phyloP scores from a whole-genome alignment of 2,329 filamentous ascomycete species.

The Coniosporium tulheliwenetii region DNA sequence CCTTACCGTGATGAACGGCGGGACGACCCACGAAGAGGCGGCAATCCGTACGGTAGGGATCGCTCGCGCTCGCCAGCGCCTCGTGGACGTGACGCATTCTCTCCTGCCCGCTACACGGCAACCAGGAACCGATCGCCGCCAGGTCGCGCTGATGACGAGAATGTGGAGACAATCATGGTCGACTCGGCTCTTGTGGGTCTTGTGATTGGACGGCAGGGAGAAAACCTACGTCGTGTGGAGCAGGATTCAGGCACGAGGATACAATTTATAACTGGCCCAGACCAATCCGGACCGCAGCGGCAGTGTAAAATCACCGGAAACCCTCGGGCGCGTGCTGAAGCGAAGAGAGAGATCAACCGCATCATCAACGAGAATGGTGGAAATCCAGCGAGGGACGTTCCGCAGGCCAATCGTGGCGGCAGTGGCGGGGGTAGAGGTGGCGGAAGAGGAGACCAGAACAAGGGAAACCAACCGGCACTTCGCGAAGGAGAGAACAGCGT shows the following conservation, averaged over 20 bases:
- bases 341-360: constrained; percentile 68
- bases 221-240: constrained; percentile 77
- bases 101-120: constrained; percentile 36
- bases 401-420: constrained; percentile 1
- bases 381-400: constrained; percentile 13
- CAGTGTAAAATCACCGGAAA: constrained; percentile 77
- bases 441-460: constrained; percentile 5
- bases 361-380: constrained; percentile 79
- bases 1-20: constrained; percentile 78
- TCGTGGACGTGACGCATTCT: constrained; percentile 43
- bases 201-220: constrained; percentile 80
- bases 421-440: constrained; percentile 1
- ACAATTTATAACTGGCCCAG: constrained; percentile 68
- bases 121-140: constrained; percentile 42
- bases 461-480: constrained; percentile 29
- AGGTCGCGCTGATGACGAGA: constrained; percentile 39
- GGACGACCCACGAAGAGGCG: constrained; percentile 42
- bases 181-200: constrained; percentile 77
- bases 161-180: constrained; percentile 69
- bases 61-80: constrained; percentile 56
- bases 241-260: constrained; percentile 68
- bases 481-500: constrained; percentile 72
- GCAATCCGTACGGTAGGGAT: constrained; percentile 45
- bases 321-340: constrained; percentile 54
- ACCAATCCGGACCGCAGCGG: constrained; percentile 54